A percentile compares a stretch with the other conserved stretches of the same genome.
These are phyloP conservation scores for Crithidia bombi DNA, from an alignment of 208 protist species.

Conservation along the genomic window DNA sequence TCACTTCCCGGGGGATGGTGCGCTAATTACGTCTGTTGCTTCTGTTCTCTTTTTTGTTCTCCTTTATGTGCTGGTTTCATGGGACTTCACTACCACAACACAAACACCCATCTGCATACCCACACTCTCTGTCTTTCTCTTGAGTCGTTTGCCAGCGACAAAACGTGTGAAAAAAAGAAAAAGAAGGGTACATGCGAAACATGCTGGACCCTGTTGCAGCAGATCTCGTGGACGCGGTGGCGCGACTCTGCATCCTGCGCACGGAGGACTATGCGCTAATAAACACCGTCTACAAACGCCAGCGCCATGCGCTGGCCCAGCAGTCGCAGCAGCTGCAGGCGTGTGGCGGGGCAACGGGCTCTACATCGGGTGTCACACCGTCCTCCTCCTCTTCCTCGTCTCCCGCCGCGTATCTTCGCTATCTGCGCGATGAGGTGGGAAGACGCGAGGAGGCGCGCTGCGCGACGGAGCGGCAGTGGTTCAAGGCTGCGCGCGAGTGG, in stretches of 20 bases:
- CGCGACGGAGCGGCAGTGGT: constrained; percentile 26
- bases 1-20: too few species aligned
- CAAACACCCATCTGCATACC: too few species aligned
- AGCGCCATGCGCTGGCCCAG: not conserved
- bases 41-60: constrained; percentile 17
- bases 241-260: constrained; percentile 52
- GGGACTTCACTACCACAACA: too few species aligned
- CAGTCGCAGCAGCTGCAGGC: not conserved
- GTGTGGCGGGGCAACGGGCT: not conserved
- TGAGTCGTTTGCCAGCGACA: too few species aligned
- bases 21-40: too few species aligned
- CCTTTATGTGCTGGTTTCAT: constrained; percentile 12
- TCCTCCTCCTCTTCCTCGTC: not conserved
- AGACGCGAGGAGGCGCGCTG: constrained; percentile 39
- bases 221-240: constrained; percentile 45
- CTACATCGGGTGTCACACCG: not conserved
- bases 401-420: constrained; percentile 29
- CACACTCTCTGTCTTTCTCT: constrained; percentile 8
- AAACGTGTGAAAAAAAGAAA: constrained; percentile 24
- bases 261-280: constrained; percentile 55
- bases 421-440: constrained; percentile 41
- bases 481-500: constrained; percentile 35
- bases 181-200: not conserved
- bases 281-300: constrained; percentile 29
- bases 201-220: constrained; percentile 44